These are phyloP conservation scores for Leccinum griseonigrum DNA, from an alignment of 1,284 basidiomycete species.

Conservation along the genomic window DNA sequence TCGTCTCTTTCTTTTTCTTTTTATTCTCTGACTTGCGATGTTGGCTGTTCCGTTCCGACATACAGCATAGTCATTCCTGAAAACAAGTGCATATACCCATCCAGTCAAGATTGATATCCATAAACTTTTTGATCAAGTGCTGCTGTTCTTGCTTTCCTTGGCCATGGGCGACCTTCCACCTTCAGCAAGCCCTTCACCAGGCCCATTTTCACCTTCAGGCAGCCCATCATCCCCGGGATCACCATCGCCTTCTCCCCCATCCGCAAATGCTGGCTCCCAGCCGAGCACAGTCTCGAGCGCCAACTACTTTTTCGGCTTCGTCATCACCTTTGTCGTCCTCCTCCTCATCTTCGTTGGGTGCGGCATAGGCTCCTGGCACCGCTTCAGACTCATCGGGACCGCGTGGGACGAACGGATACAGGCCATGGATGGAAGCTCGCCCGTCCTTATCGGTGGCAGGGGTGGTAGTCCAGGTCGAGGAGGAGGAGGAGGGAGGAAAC, in stretches of 20 bases:
- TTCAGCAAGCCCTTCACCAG: background rate
- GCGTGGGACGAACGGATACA: conserved; percentile 25
- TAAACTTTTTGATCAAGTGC: background rate
- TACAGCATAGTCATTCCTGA: conserved; percentile 13
- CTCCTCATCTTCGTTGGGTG: conserved; percentile 58
- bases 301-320: conserved; percentile 62
- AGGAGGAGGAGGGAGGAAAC: conserved; percentile 4
- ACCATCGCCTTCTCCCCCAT: background rate
- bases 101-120: conserved; percentile 14
- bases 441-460: background rate
- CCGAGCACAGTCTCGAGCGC: conserved; percentile 24
- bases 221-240: background rate
- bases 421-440: conserved; percentile 10
- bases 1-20: background rate
- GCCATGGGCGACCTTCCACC: background rate
- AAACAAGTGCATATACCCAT: conserved; percentile 15
- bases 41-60: background rate
- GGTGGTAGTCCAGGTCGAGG: background rate
- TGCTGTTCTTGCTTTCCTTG: background rate
- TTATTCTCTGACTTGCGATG: background rate
- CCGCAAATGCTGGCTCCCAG: background rate
- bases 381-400: conserved; percentile 25
- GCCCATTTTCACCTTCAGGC: background rate
- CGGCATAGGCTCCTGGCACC: conserved; percentile 49
- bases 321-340: conserved; percentile 58